Base-by-base conservation (phyloP, 2,329 filamentous ascomycete genomes). In the Aspergillus flavus region DNA sequence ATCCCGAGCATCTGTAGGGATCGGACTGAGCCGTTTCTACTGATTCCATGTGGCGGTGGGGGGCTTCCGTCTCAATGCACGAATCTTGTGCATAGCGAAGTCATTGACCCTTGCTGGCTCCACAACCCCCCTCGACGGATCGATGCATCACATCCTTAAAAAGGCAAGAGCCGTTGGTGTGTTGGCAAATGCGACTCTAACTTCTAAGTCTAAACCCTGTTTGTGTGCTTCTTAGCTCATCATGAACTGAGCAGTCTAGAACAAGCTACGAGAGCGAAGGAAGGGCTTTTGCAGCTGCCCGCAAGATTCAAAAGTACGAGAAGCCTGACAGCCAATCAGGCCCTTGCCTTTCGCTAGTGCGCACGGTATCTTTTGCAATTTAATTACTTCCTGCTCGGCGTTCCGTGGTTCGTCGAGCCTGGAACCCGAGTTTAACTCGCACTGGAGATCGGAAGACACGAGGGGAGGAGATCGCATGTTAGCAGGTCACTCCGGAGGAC, bases 41-140 rank as follows among this genome's bases (percentile, higher is more conserved):
- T 39, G 52, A 11, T 55, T 28, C 57, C 57, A 59, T 59, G 46
- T 59, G 57, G 57, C 57, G 46, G 57, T 59, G 46, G 57, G 23
- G 34, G 57, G 52, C 19, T 43, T 21, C 21, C 3, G 23, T 2
- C 10, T 36, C 16, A 5, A 57, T 32, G 26, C 23, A 43, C 39
- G 21, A 45, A 28, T 43, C 23, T 30, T 30, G 16, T n/a, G 16
- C 45, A 28, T 28, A 48, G 23, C 21, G 23, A 50, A 50, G 23
- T 30, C n/a, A 16, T 50, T 19, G 26, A 50, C 23, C 23, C 46
- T 50, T 7, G 45, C 23, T 4, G 9, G 14, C 46, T 50, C 46
- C 46, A 50, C 46, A 28, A 12, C 52, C 3, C 50, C 30, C 19
- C 7, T 4, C 11, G n/a, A 50, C 19, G 16, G 26, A 52, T 52